phyloP scores from a whole-genome alignment of 768 basidiomycete species.

The Clathrus columnatus region DNA sequence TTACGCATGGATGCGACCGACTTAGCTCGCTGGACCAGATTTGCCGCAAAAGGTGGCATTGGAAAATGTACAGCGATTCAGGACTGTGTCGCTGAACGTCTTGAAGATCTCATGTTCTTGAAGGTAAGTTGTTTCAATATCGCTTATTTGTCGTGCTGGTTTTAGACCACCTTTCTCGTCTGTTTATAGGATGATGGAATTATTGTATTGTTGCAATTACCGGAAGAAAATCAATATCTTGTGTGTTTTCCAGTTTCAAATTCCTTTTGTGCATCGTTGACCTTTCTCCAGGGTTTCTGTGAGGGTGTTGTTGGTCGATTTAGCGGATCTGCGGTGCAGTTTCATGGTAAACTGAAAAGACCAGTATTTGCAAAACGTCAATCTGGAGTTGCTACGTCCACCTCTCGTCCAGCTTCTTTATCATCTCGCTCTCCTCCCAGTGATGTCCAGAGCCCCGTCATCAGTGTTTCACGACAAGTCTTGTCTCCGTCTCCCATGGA shows the following conservation, averaged over 20 bases:
- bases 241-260: conserved; percentile 31
- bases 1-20: conserved; percentile 58
- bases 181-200: conserved; percentile 64
- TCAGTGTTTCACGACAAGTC: neutral
- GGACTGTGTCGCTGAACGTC: conserved; percentile 67
- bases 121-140: conserved; percentile 39
- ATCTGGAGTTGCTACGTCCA: conserved; percentile 30
- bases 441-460: neutral
- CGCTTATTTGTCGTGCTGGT: neutral
- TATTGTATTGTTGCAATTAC: conserved; percentile 63
- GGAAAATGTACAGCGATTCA: conserved; percentile 65
- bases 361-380: conserved; percentile 67
- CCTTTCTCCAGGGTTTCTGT: conserved; percentile 57
- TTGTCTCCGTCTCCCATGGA: neutral
- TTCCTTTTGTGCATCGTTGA: neutral
- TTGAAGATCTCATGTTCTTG: conserved; percentile 81
- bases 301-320: conserved; percentile 83
- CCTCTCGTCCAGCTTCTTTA: conserved; percentile 11
- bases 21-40: conserved; percentile 73
- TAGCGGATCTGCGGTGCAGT: conserved; percentile 49
- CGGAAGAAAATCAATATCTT: conserved; percentile 48
- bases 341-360: conserved; percentile 68
- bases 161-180: neutral
- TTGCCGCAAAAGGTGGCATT: conserved; percentile 79
- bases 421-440: neutral